Percentiles rank a stretch among this genome's conserved stretches.
Evolutionary conservation across 1,284 basidiomycete species (phyloP).

Genomic region (Trichosporon asahii): DNA sequence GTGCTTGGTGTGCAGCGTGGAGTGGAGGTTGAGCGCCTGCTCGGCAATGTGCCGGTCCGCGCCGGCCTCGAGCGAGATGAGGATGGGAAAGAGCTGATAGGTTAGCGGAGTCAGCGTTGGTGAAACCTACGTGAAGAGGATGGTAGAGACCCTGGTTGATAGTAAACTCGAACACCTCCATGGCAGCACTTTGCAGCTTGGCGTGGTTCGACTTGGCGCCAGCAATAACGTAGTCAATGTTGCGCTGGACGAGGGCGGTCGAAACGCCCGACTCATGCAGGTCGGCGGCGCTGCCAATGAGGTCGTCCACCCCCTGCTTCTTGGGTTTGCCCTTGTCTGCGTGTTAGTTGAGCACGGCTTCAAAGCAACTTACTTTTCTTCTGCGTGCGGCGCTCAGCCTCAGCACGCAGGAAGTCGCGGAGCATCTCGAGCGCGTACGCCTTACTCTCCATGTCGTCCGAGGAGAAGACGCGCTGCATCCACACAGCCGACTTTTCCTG

Average conservation of each 20-base stretch:
- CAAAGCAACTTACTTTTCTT: conserved; percentile 54
- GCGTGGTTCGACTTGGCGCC: conserved; percentile 69
- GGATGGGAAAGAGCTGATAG: conserved; percentile 77
- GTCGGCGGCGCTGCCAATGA: conserved; percentile 89
- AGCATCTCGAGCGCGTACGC: conserved; percentile 78
- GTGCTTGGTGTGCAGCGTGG: conserved; percentile 81
- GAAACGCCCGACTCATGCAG: conserved; percentile 94
- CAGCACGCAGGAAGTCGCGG: conserved; percentile 80
- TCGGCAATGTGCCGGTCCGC: conserved; percentile 61
- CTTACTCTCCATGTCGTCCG: conserved; percentile 66
- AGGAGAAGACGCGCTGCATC: conserved; percentile 81
- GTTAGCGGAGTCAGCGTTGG: background rate
- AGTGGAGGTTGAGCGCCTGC: conserved; percentile 76
- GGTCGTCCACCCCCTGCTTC: conserved; percentile 73
- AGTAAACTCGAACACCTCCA: conserved; percentile 87
- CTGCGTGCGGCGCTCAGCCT: conserved; percentile 55
- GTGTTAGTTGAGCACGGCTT: background rate
- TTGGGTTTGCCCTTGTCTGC: conserved; percentile 20
- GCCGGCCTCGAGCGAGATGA: conserved; percentile 89
- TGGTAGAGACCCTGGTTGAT: conserved; percentile 93
- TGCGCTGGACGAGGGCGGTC: conserved; percentile 89
- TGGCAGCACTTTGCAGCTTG: conserved; percentile 74
- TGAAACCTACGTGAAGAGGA: conserved; percentile 75
- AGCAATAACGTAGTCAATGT: conserved; percentile 74
- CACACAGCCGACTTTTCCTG: conserved; percentile 69